Evolutionary conservation across 2,329 filamentous ascomycete genomes (phyloP).

Genomic region (Beauveria sp.): DNA sequence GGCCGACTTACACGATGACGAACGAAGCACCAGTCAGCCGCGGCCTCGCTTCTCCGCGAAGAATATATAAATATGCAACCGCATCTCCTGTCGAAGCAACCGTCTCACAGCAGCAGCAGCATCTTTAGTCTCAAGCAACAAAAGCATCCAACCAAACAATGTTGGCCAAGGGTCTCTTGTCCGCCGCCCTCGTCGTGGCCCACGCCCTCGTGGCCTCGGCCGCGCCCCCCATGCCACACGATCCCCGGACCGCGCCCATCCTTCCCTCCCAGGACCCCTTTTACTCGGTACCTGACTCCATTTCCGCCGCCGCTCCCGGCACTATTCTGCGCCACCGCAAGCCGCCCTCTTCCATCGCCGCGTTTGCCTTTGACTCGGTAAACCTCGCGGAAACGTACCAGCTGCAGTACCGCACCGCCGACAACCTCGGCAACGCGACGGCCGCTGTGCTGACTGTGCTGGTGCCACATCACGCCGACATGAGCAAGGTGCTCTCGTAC

Average conservation of each 20-base stretch:
- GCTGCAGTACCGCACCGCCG: conserved; percentile 33
- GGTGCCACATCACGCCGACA: conserved; percentile 24
- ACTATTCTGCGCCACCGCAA: conserved; percentile 13
- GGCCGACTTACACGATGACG: neutral
- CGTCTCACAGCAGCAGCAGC: too few species aligned
- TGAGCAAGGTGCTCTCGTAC: conserved; percentile 30
- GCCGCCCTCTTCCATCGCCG: conserved; percentile 11
- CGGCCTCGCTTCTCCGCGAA: neutral
- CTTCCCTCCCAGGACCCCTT: conserved; percentile 15
- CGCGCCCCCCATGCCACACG: neutral
- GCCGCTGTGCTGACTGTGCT: conserved; percentile 32
- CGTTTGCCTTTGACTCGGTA: conserved; percentile 14
- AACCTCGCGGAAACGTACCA: conserved; percentile 20
- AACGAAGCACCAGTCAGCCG: neutral
- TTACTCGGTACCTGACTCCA: conserved; percentile 12
- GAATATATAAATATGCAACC: neutral
- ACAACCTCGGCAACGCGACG: conserved; percentile 26
- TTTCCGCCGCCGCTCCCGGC: conserved; percentile 5
- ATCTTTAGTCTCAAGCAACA: neutral
- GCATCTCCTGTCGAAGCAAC: neutral
- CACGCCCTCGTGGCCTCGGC: neutral
- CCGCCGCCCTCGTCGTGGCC: neutral
- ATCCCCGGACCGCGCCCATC: neutral
- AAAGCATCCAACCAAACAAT: neutral
- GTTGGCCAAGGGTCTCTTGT: neutral